A percentile compares a stretch with the other conserved stretches of the same genome.
phyloP scores from a whole-genome alignment of 352 stramenopile species.

The Hyphochytrium catenoides region DNA sequence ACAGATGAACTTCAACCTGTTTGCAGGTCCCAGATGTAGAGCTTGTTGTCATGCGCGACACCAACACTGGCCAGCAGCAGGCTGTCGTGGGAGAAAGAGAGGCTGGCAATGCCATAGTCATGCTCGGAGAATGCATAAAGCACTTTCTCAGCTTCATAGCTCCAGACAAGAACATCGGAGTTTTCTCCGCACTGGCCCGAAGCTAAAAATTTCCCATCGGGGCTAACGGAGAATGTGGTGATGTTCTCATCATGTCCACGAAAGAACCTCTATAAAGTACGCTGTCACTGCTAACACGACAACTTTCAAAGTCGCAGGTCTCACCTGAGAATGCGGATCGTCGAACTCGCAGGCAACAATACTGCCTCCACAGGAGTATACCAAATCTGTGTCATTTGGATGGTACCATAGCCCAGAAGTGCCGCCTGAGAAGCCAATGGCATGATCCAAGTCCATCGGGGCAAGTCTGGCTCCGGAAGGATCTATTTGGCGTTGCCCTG shows the following conservation, averaged over 20 bases:
- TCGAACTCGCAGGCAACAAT: conserved; percentile 46
- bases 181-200: conserved; percentile 48
- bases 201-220: conserved; percentile 41
- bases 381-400: conserved; percentile 40
- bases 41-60: conserved; percentile 33
- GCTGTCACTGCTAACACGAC: neutral
- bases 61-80: conserved; percentile 54
- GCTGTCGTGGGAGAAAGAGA: conserved; percentile 75
- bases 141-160: conserved; percentile 31
- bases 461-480: too few relatives aligned
- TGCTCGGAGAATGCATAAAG: conserved; percentile 66
- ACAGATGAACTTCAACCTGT: conserved; percentile 19
- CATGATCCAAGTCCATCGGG: conserved; percentile 67
- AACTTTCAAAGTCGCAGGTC: neutral
- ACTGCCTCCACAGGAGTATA: conserved; percentile 60
- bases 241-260: conserved; percentile 55
- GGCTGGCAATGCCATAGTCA: conserved; percentile 50
- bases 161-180: conserved; percentile 71
- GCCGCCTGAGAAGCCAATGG: conserved; percentile 64
- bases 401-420: conserved; percentile 60
- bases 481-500: too few relatives aligned
- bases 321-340: conserved; percentile 44
- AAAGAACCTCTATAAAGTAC: conserved; percentile 16
- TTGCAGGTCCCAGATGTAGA: conserved; percentile 69
- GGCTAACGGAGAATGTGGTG: conserved; percentile 42